phyloP scores from a whole-genome alignment of 441 rosid genomes.

The Corymbia calophylla region DNA sequence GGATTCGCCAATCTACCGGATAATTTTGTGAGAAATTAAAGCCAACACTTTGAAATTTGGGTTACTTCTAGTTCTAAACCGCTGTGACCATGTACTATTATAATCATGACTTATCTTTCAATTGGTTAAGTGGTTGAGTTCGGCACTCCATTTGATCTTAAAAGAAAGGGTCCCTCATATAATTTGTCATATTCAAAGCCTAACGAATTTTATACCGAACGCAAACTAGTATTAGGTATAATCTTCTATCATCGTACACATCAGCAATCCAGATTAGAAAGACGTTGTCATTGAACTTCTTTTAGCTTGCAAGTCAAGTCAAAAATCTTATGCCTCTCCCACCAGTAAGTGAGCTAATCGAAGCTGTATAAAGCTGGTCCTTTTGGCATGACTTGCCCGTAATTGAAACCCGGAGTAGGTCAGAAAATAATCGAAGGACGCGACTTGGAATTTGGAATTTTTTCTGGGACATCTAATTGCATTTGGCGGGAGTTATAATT shows the following conservation, averaged over 20 bases:
- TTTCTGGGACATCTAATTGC: background rate
- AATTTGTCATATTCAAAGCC: background rate
- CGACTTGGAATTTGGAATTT: background rate
- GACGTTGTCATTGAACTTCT: background rate
- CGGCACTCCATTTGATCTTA: background rate
- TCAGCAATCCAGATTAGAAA: background rate
- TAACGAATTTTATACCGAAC: background rate
- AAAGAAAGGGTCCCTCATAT: background rate
- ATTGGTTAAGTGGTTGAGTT: background rate
- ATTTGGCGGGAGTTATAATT: background rate
- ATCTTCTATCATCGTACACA: background rate
- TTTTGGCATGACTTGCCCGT: background rate
- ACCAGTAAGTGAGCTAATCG: background rate
- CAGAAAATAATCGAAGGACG: background rate
- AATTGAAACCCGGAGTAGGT: background rate
- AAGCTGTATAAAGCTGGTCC: background rate
- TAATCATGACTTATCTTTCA: background rate
- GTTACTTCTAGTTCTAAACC: background rate
- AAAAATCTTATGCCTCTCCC: background rate
- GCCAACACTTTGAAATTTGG: background rate
- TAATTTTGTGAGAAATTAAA: background rate
- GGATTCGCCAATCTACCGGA: background rate
- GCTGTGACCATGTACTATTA: background rate
- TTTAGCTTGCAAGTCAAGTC: background rate
- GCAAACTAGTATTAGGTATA: background rate